Evolutionary conservation across 495 filamentous ascomycete genomes (phyloP).

Genomic region (Penicillium manginii): DNA sequence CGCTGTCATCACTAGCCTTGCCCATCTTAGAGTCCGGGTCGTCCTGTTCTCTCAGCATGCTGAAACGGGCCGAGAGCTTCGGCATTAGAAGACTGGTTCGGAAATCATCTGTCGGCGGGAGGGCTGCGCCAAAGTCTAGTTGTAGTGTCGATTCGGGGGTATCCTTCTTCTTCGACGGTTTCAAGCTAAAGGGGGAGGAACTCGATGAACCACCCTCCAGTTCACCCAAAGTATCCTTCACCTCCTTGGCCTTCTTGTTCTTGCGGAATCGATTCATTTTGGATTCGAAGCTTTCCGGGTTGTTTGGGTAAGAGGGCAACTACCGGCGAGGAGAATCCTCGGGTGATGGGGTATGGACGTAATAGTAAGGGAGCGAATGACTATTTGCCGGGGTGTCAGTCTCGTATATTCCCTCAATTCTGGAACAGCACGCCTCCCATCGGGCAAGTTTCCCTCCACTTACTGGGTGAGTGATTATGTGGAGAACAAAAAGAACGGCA

Average conservation of each 20-base stretch:
- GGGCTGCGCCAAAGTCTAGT: slow-evolving; percentile 70
- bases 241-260: slow-evolving; percentile 61
- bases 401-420: background rate
- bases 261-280: slow-evolving; percentile 77
- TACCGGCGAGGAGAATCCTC: slow-evolving; percentile 5
- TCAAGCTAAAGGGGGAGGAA: slow-evolving; percentile 36
- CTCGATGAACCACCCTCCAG: slow-evolving; percentile 19
- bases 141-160: slow-evolving; percentile 59
- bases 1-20: slow-evolving; percentile 93
- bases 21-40: slow-evolving; percentile 85
- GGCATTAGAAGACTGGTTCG: slow-evolving; percentile 97
- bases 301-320: slow-evolving; percentile 6
- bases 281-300: slow-evolving; percentile 1
- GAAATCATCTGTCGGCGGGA: slow-evolving; percentile 88
- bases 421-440: background rate
- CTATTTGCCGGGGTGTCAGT: slow-evolving; percentile 7
- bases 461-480: slow-evolving; percentile 24
- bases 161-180: slow-evolving; percentile 59
- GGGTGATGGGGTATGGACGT: background rate
- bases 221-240: slow-evolving; percentile 33
- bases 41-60: slow-evolving; percentile 93
- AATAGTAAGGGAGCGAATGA: slow-evolving; percentile 7
- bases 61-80: slow-evolving; percentile 91
- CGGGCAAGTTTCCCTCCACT: slow-evolving; percentile 11
- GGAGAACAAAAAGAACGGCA: slow-evolving; percentile 27